These are phyloP conservation scores for Aaosphaeria arxii DNA, from an alignment of 2,329 filamentous ascomycete genomes.

Conservation along the genomic window DNA sequence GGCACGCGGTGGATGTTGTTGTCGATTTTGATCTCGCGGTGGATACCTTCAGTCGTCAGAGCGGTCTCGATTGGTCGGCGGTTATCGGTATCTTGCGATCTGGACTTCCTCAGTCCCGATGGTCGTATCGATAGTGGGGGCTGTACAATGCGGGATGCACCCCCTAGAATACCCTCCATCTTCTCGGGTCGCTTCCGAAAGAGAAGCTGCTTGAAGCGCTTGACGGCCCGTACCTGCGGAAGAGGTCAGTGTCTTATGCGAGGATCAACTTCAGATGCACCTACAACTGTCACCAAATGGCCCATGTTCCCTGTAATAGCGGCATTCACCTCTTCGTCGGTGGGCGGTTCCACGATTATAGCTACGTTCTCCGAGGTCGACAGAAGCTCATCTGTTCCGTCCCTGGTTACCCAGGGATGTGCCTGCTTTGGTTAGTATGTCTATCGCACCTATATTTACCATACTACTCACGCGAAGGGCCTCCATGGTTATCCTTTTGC, in stretches of 20 bases:
- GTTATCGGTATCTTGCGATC: slow-evolving; percentile 52
- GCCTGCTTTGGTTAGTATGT: slow-evolving; percentile 53
- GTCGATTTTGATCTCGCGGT: slow-evolving; percentile 44
- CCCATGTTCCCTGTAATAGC: slow-evolving; percentile 90
- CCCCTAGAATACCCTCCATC: slow-evolving; percentile 59
- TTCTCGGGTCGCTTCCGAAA: slow-evolving; percentile 53
- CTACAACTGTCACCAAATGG: slow-evolving; percentile 77
- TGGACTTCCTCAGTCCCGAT: slow-evolving; percentile 40
- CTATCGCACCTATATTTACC: neutral
- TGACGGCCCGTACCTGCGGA: slow-evolving; percentile 78
- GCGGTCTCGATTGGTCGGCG: slow-evolving; percentile 48
- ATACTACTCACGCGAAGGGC: slow-evolving; percentile 67
- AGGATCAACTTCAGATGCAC: slow-evolving; percentile 8
- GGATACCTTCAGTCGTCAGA: slow-evolving; percentile 54
- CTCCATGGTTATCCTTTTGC: slow-evolving; percentile 77
- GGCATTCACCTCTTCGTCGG: slow-evolving; percentile 83
- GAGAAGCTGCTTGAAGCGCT: slow-evolving; percentile 78
- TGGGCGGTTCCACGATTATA: slow-evolving; percentile 76
- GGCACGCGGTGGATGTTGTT: slow-evolving; percentile 21
- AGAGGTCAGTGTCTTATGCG: neutral
- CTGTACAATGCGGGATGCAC: slow-evolving; percentile 56
- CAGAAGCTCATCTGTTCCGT: slow-evolving; percentile 73
- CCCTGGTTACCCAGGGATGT: slow-evolving; percentile 89
- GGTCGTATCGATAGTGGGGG: slow-evolving; percentile 54
- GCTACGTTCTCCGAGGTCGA: slow-evolving; percentile 83